phyloP scores from a whole-genome alignment of 441 rosid species.

The Erodium texanum region DNA sequence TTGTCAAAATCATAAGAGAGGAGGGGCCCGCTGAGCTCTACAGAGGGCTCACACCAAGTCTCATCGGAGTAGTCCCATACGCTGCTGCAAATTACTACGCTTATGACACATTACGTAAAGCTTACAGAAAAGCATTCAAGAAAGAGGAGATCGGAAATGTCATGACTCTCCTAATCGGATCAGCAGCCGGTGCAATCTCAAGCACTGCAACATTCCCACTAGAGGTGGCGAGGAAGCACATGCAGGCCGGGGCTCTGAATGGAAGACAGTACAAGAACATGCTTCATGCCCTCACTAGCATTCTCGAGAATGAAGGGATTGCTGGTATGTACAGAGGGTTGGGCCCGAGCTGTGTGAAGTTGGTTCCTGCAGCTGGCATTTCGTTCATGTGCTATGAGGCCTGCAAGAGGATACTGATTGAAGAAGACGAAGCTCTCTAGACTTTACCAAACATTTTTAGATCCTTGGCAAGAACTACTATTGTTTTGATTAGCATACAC shows the following conservation, averaged over 20 bases:
- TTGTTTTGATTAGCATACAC: not conserved
- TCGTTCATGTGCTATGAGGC: slow-evolving; percentile 99
- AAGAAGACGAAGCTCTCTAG: slow-evolving; percentile 34
- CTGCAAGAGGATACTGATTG: slow-evolving; percentile 74
- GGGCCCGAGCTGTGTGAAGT: slow-evolving; percentile 95
- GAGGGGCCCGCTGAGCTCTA: slow-evolving; percentile 85
- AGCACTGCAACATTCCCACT: slow-evolving; percentile 93
- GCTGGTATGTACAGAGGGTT: slow-evolving; percentile 77
- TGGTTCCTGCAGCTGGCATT: slow-evolving; percentile 98
- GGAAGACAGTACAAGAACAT: slow-evolving; percentile 81
- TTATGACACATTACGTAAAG: slow-evolving; percentile 70
- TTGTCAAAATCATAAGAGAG: slow-evolving; percentile 57
- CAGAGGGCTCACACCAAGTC: slow-evolving; percentile 90
- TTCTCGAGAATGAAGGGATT: slow-evolving; percentile 73
- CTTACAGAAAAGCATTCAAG: slow-evolving; percentile 52
- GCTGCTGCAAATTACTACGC: slow-evolving; percentile 95
- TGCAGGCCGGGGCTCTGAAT: slow-evolving; percentile 90
- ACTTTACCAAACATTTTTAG: not conserved
- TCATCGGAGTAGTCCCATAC: slow-evolving; percentile 90
- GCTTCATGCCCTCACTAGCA: slow-evolving; percentile 70
- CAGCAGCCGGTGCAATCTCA: slow-evolving; percentile 85
- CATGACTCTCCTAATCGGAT: slow-evolving; percentile 85
- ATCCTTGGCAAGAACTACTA: not conserved
- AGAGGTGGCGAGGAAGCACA: slow-evolving; percentile 94
- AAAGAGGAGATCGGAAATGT: slow-evolving; percentile 80